These are phyloP conservation scores for Paecilomyces niveus DNA, from an alignment of 2,329 filamentous ascomycete species.

Conservation along the genomic window DNA sequence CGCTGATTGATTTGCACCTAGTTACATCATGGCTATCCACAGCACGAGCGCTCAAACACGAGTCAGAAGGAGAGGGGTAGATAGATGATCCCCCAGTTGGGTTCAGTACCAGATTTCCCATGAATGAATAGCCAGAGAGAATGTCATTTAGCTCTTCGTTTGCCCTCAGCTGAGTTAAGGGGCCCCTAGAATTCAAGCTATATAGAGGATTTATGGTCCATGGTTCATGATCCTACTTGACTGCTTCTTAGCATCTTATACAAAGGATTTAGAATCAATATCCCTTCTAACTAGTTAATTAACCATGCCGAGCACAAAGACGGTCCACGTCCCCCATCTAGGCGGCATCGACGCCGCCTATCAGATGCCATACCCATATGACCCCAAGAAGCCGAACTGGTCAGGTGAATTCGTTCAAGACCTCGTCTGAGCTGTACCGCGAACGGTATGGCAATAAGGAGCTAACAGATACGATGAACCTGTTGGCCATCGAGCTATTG, in stretches of 20 bases:
- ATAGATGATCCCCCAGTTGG: not conserved
- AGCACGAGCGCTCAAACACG: not conserved
- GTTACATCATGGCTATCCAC: not conserved
- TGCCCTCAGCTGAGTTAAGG: no score
- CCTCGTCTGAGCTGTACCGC: conserved; percentile 39
- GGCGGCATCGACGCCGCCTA: conserved; percentile 45
- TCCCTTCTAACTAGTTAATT: not conserved
- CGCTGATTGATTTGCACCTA: no score
- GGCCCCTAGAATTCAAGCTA: no score
- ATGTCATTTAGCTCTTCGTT: no score
- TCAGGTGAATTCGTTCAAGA: conserved; percentile 49
- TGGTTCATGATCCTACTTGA: no score
- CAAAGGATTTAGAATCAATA: no score
- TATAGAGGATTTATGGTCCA: no score
- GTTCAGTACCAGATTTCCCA: no score
- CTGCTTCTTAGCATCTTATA: no score
- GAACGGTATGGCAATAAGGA: conserved; percentile 31
- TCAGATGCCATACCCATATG: conserved; percentile 38
- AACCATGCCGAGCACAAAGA: conserved; percentile 19
- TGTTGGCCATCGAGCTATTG: conserved; percentile 48
- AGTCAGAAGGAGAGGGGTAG: not conserved
- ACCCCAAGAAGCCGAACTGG: conserved; percentile 45
- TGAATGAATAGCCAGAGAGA: no score
- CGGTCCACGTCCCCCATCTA: conserved; percentile 42
- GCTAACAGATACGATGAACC: conserved; percentile 36